Evolutionary conservation across 305 asterid genomes (phyloP).

Genomic region (Striga hermonthica): DNA sequence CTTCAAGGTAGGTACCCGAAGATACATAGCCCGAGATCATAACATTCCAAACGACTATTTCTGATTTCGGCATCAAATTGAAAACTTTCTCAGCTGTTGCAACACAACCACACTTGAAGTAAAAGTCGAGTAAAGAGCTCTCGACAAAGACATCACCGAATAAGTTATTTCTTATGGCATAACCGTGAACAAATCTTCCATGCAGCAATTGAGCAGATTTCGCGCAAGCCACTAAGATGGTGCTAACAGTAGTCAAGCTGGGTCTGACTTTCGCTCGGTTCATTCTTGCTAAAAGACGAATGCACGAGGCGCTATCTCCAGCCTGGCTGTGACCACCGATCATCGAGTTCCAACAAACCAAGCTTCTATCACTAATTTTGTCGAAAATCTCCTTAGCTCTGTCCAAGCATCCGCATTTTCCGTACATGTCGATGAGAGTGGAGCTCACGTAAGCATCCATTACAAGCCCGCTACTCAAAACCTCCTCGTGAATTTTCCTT

Average conservation of each 20-base stretch:
- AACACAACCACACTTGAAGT: constrained; percentile 63
- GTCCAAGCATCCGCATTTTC: constrained; percentile 64
- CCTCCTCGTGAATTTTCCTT: constrained; percentile 50
- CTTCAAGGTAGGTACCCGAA: constrained; percentile 62
- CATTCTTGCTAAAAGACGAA: constrained; percentile 53
- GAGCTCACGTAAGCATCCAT: constrained; percentile 57
- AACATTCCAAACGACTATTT: constrained; percentile 61
- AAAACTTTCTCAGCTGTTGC: constrained; percentile 49
- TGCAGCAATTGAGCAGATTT: constrained; percentile 52
- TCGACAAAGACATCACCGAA: constrained; percentile 44
- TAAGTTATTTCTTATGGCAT: constrained; percentile 42
- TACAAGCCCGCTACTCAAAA: constrained; percentile 39
- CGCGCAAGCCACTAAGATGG: constrained; percentile 59
- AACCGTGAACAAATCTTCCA: constrained; percentile 71
- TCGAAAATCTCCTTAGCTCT: constrained; percentile 66
- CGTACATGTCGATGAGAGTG: constrained; percentile 81
- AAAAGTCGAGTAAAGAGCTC: constrained; percentile 58
- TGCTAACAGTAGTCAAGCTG: constrained; percentile 55
- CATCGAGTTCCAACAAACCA: constrained; percentile 80
- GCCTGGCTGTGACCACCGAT: constrained; percentile 62
- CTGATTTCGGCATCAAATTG: constrained; percentile 40
- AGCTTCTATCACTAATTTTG: constrained; percentile 47
- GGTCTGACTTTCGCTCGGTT: constrained; percentile 43
- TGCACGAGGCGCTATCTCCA: constrained; percentile 60
- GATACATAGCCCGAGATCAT: constrained; percentile 85